phyloP scores from a whole-genome alignment of 73 alveolate genomes.

The Tetrahymena thermophila region DNA sequence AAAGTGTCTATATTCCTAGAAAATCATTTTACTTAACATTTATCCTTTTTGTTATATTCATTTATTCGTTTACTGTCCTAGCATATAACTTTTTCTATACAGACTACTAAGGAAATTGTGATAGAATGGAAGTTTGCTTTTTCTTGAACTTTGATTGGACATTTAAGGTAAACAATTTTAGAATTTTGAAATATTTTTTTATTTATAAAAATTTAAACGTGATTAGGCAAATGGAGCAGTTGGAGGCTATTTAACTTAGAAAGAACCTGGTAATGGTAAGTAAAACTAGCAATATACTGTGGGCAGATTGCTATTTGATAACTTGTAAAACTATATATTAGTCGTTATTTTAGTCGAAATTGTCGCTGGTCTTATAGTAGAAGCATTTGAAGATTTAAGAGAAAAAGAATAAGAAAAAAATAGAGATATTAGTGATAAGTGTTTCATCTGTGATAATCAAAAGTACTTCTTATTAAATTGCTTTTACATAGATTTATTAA shows the following conservation, averaged over 20 bases:
- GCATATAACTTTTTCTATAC: constrained; percentile 45
- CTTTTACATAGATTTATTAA: neutral
- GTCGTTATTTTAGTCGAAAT: constrained; percentile 55
- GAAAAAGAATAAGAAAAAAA: constrained; percentile 44
- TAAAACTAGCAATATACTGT: neutral
- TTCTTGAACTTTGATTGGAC: constrained; percentile 40
- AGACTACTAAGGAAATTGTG: constrained; percentile 45
- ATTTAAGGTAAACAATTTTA: neutral
- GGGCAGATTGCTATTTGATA: constrained; percentile 61
- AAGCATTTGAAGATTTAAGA: constrained; percentile 65
- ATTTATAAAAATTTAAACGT: neutral
- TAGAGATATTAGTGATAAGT: constrained; percentile 47
- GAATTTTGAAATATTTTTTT: too few species aligned
- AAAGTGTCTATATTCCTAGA: constrained; percentile 67
- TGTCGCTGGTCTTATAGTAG: constrained; percentile 76
- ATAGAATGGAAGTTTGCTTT: constrained; percentile 20
- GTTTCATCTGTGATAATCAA: constrained; percentile 67
- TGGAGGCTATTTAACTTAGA: constrained; percentile 19
- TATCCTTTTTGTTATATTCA: constrained; percentile 50
- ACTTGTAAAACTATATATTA: constrained; percentile 45
- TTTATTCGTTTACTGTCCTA: constrained; percentile 52
- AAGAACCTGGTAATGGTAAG: neutral
- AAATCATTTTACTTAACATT: constrained; percentile 55
- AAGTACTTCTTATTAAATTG: constrained; percentile 46
- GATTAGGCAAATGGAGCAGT: constrained; percentile 37